A percentile compares a stretch with the other conserved stretches of the same genome.
These are phyloP conservation scores for Austroboletus niveus DNA, from an alignment of 1,284 basidiomycete genomes.

Conservation along the genomic window DNA sequence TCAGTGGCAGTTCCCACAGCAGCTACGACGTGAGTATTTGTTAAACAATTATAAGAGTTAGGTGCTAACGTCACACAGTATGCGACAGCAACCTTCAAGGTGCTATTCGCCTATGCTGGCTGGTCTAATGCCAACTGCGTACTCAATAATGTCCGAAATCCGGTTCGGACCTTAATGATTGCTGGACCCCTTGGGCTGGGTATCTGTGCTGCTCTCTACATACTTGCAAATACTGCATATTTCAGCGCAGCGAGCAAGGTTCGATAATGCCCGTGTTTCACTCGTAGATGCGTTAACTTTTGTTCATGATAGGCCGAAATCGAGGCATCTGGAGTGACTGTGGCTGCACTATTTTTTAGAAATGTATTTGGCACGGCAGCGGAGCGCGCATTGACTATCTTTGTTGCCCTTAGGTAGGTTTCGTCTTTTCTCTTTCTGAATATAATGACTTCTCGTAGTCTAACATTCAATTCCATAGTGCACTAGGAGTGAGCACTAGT, in stretches of 20 bases:
- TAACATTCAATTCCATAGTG: slow-evolving; percentile 9
- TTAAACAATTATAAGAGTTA: fast-evolving
- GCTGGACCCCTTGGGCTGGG: slow-evolving; percentile 52
- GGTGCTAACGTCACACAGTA: slow-evolving; percentile 35
- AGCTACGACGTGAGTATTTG: slow-evolving; percentile 38
- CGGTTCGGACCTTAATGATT: slow-evolving; percentile 51
- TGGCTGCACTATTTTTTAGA: slow-evolving; percentile 53
- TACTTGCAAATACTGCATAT: slow-evolving; percentile 54
- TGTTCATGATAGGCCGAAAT: slow-evolving; percentile 38
- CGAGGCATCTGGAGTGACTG: slow-evolving; percentile 42
- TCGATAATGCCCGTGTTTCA: background rate
- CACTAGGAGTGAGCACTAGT: slow-evolving; percentile 25
- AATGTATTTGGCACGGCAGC: slow-evolving; percentile 52
- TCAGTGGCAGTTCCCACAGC: slow-evolving; percentile 47
- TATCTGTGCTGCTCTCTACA: slow-evolving; percentile 46
- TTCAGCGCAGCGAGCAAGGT: slow-evolving; percentile 38
- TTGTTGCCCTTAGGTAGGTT: slow-evolving; percentile 49
- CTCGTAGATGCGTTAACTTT: background rate
- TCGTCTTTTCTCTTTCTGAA: background rate
- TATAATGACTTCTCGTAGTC: background rate
- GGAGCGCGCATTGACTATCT: slow-evolving; percentile 46
- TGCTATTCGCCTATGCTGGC: slow-evolving; percentile 54
- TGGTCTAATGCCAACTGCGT: slow-evolving; percentile 55
- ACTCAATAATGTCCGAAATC: slow-evolving; percentile 52
- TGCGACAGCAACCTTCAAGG: slow-evolving; percentile 58